A percentile compares a stretch with the other conserved stretches of the same genome.
Evolutionary conservation across 768 basidiomycete species (phyloP).

Genomic region (Suillus fuscotomentosus): DNA sequence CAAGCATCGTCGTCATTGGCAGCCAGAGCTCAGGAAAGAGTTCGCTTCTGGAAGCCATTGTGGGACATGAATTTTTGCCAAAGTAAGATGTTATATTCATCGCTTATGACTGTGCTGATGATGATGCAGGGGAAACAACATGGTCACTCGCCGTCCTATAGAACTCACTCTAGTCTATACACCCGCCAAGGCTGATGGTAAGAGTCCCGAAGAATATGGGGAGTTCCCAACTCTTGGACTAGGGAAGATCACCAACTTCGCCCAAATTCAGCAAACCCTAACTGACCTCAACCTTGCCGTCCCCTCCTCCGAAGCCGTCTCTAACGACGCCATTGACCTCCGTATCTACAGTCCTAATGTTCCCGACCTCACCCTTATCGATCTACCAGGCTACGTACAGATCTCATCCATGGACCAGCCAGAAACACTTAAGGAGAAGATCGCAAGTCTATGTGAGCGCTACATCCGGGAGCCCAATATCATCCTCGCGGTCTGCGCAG

Average conservation of each 20-base stretch:
- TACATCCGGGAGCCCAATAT: constrained; percentile 99
- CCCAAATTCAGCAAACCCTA: constrained; percentile 88
- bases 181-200: constrained; percentile 51
- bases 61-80: constrained; percentile 96
- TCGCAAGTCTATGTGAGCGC: constrained; percentile 83
- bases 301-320: constrained; percentile 85
- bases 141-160: constrained; percentile 98
- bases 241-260: constrained; percentile 88
- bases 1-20: constrained; percentile 97
- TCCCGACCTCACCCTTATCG: constrained; percentile 96
- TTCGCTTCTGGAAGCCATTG: constrained; percentile 94
- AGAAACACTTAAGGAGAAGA: constrained; percentile 91
- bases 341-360: constrained; percentile 95
- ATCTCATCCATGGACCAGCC: constrained; percentile 95
- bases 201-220: constrained; percentile 75
- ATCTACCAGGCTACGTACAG: constrained; percentile 96
- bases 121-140: constrained; percentile 84
- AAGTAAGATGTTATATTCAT: constrained; percentile 62
- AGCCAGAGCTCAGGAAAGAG: constrained; percentile 99
- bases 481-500: constrained; percentile 95
- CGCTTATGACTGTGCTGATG: constrained; percentile 1
- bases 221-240: constrained; percentile 91
- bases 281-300: constrained; percentile 96
- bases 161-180: constrained; percentile 95
- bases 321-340: constrained; percentile 90